Evolutionary conservation across 2,329 filamentous ascomycete species (phyloP).

Genomic region (Aphanoascus verrucosus): DNA sequence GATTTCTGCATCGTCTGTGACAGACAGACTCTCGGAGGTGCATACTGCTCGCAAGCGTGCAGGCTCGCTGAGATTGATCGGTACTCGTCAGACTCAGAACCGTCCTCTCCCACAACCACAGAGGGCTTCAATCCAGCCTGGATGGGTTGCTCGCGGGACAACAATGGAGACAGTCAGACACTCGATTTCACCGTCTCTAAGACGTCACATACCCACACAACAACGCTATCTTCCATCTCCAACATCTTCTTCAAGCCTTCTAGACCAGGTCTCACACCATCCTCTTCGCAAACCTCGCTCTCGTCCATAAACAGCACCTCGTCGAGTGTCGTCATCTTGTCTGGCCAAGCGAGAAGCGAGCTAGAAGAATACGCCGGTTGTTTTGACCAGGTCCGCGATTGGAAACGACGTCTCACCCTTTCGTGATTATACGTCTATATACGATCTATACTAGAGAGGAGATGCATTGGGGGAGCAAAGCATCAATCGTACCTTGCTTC

Average conservation of each 20-base stretch:
- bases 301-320: slow-evolving; percentile 62
- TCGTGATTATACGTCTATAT: slow-evolving; percentile 16
- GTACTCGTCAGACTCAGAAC: slow-evolving; percentile 41
- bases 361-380: slow-evolving; percentile 76
- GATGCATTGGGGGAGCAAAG: neutral
- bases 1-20: slow-evolving; percentile 93
- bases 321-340: slow-evolving; percentile 50
- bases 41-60: slow-evolving; percentile 90
- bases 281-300: slow-evolving; percentile 74
- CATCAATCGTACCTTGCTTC: neutral
- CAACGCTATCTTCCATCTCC: slow-evolving; percentile 22
- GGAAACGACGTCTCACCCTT: slow-evolving; percentile 32
- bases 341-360: slow-evolving; percentile 66
- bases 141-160: slow-evolving; percentile 15
- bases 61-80: slow-evolving; percentile 77
- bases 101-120: slow-evolving; percentile 18
- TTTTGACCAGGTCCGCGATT: slow-evolving; percentile 66
- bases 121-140: slow-evolving; percentile 9
- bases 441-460: neutral
- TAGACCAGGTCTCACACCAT: slow-evolving; percentile 36
- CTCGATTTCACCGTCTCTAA: slow-evolving; percentile 60
- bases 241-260: slow-evolving; percentile 1
- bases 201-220: slow-evolving; percentile 25
- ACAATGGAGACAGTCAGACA: slow-evolving; percentile 43
- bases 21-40: slow-evolving; percentile 67